These are phyloP conservation scores for Simmondsia chinensis DNA, from an alignment of 148 eudicot genomes.

Conservation along the genomic window DNA sequence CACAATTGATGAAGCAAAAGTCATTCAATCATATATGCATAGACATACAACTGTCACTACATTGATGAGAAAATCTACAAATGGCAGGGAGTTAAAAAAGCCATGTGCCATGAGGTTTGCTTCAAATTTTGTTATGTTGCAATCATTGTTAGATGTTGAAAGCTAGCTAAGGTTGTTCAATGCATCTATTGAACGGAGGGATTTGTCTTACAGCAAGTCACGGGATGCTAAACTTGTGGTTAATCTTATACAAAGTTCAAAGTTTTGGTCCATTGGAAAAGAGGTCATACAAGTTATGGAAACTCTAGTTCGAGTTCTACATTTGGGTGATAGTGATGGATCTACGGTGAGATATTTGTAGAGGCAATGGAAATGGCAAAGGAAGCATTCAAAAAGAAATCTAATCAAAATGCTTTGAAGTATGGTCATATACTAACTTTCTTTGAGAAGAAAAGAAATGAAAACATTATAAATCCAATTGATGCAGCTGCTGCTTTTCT, in stretches of 20 bases:
- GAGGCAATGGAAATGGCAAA: not conserved
- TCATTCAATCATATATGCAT: not conserved
- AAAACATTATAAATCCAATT: not conserved
- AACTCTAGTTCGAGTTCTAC: not conserved
- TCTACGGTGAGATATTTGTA: too few species aligned
- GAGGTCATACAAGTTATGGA: not conserved
- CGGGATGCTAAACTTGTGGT: too few species aligned
- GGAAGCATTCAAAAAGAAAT: not conserved
- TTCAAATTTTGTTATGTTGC: not conserved
- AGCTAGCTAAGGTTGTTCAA: not conserved
- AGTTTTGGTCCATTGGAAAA: not conserved
- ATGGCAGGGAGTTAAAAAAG: not conserved
- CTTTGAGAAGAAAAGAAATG: not conserved
- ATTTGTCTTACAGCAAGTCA: not conserved
- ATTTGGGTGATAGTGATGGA: not conserved
- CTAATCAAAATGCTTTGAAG: not conserved
- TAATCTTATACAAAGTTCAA: not conserved
- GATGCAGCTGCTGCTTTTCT: too few species aligned
- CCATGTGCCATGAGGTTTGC: too few species aligned
- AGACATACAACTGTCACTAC: not conserved
- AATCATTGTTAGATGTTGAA: not conserved
- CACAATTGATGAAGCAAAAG: not conserved
- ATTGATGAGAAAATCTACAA: not conserved
- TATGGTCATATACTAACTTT: not conserved
- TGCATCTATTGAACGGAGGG: not conserved